Evolutionary conservation across 495 filamentous ascomycete species (phyloP).

Genomic region (Aspergillus diversus): DNA sequence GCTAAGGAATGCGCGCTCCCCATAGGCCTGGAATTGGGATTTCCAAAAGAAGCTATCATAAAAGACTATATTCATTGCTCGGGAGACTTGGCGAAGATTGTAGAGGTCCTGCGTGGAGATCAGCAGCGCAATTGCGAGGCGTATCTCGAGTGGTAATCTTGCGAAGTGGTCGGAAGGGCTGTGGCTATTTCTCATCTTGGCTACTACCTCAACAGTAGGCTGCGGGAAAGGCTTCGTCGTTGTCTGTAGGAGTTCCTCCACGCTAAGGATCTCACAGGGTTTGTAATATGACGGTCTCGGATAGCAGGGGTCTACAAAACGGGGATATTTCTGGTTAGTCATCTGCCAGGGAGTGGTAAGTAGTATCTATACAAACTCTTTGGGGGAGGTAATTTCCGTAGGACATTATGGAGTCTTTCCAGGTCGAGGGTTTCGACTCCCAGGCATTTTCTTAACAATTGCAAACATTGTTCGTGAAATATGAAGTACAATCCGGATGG

Average conservation of each 20-base stretch:
- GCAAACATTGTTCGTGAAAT: conserved; percentile 14
- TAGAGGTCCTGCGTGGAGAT: background rate
- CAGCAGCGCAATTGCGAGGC: background rate
- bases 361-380: background rate
- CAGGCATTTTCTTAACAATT: background rate
- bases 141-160: conserved; percentile 7
- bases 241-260: background rate
- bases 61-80: conserved; percentile 8
- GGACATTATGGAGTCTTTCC: conserved; percentile 2
- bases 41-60: conserved; percentile 3
- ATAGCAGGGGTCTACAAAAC: background rate
- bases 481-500: conserved; percentile 6
- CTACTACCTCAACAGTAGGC: background rate
- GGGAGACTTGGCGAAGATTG: background rate
- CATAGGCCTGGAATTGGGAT: background rate
- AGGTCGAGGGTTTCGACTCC: background rate
- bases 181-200: background rate
- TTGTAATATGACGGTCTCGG: background rate
- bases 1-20: background rate
- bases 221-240: background rate
- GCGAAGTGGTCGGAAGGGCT: conserved; percentile 1
- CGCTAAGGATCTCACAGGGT: background rate
- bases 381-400: background rate
- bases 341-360: background rate
- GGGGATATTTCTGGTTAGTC: background rate